Conservation (phyloP, 345 rosid genomes). For the Turnera subulata region DNA sequence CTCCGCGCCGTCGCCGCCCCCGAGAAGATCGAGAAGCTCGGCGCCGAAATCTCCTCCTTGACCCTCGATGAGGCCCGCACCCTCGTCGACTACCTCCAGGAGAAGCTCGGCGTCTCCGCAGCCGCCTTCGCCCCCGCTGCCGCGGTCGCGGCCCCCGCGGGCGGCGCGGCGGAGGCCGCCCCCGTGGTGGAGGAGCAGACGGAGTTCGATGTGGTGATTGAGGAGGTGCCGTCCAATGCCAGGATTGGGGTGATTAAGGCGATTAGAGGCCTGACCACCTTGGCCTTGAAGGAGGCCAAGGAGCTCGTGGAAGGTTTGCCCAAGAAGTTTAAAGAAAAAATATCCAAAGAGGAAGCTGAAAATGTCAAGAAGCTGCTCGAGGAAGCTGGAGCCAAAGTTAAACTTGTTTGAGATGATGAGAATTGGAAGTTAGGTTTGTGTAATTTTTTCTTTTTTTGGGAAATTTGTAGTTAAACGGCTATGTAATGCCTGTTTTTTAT, state of each 20-base stretch:
- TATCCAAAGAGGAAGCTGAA: slow-evolving; percentile 79
- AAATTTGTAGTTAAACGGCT: neutral
- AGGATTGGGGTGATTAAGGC: slow-evolving; percentile 85
- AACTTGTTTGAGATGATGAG: slow-evolving; percentile 38
- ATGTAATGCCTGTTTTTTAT: too few species aligned
- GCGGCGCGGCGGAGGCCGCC: slow-evolving; percentile 26
- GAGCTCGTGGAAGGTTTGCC: slow-evolving; percentile 85
- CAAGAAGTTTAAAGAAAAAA: slow-evolving; percentile 76
- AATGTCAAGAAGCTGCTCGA: slow-evolving; percentile 85
- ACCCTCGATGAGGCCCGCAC: slow-evolving; percentile 74
- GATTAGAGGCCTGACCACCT: slow-evolving; percentile 63
- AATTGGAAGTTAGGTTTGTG: neutral
- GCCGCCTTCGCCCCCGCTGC: slow-evolving; percentile 61
- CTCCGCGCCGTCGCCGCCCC: slow-evolving; percentile 61
- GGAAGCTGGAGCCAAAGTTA: slow-evolving; percentile 73
- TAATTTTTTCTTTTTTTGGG: neutral
- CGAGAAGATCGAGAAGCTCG: slow-evolving; percentile 67
- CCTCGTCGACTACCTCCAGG: slow-evolving; percentile 79
- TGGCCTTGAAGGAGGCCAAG: slow-evolving; percentile 89
- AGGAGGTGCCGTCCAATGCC: slow-evolving; percentile 65
- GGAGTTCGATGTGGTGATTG: slow-evolving; percentile 73
- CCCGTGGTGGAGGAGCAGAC: slow-evolving; percentile 64
- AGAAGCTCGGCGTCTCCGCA: slow-evolving; percentile 77
- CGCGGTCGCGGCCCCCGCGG: slow-evolving; percentile 37
- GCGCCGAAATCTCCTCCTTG: slow-evolving; percentile 51